Base-by-base conservation (phyloP, 164 flowering plant genomes). In the Piper longum region DNA sequence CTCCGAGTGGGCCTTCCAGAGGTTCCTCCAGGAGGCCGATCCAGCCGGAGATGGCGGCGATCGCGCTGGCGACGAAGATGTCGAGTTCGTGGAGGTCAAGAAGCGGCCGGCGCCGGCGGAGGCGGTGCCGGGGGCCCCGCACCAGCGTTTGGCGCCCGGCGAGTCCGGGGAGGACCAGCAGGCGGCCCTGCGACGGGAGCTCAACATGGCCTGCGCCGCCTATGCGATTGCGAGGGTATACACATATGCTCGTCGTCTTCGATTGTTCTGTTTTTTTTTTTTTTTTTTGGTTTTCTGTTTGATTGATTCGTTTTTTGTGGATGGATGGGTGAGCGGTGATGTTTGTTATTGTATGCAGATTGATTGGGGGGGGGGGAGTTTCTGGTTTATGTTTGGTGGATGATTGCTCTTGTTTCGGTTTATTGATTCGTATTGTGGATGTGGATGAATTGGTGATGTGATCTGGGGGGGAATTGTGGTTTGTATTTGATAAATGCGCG, bases 1-100 rank as follows among this genome's bases (percentile, higher is more conserved):
- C 4, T 95, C 99, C 2, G 97, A 95, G 61, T 95, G 96, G 97
- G 84, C 91, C 0, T 90, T 95, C 51, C 88, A 95, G 75, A 74
- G 80, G 8, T 87, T 85, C 57, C 77, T 91, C 8, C 86, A 81
- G 62, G 89, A 85, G 62, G 80, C 78, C 5, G 60, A 57, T 16
- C 60, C 63, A 48, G 42, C 66, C 16, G 5, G 57, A 5, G 16
- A 70, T 54, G 57, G 67, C 56, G 19, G 26, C 52, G 52, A 2
- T 48, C 52, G 17, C 9, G 60, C 52, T 2, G 42, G 57, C 11
- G 71, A 66, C 5, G 45, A 70, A n/a, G 74, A 67, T 44, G 71
- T 68, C 19, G 74, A 67, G 56, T 68, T 68, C 2, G 61, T 68
- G 11, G 79, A 73, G 70, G 69, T 76, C 59, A 73, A 76, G 55